Evolutionary conservation across 768 basidiomycete genomes (phyloP).

Genomic region (Daedalea quercina): DNA sequence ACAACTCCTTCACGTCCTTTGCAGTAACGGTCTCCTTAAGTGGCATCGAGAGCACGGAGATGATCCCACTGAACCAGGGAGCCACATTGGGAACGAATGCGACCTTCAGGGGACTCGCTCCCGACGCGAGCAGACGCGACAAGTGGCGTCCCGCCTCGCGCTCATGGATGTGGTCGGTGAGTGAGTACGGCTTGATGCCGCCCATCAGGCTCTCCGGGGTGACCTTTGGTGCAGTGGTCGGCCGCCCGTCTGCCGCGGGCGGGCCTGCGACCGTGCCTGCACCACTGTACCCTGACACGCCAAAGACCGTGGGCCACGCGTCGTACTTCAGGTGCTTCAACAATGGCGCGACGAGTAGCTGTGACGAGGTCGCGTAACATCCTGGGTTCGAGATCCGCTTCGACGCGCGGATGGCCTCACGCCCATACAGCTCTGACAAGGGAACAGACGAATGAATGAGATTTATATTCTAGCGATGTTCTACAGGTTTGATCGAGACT

Average conservation of each 20-base stretch:
- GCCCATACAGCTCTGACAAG: conserved; percentile 77
- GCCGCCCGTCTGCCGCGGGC: conserved; percentile 59
- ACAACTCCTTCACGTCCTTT: conserved; percentile 63
- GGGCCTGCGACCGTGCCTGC: conserved; percentile 78
- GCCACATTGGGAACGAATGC: conserved; percentile 86
- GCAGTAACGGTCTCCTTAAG: conserved; percentile 63
- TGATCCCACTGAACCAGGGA: conserved; percentile 96
- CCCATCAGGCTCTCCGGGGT: conserved; percentile 66
- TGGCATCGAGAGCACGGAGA: conserved; percentile 81
- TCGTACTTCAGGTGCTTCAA: conserved; percentile 57
- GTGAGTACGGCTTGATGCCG: conserved; percentile 75
- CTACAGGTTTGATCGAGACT: conserved; percentile 28
- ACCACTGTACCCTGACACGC: conserved; percentile 90
- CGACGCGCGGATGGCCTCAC: conserved; percentile 56
- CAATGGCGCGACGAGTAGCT: conserved; percentile 88
- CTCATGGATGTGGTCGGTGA: conserved; percentile 99
- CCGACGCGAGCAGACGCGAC: conserved; percentile 43
- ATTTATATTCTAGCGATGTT: conserved; percentile 23
- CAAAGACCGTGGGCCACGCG: conserved; percentile 80
- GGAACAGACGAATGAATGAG: conserved; percentile 26
- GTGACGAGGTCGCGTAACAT: conserved; percentile 91
- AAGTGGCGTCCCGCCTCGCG: conserved; percentile 89
- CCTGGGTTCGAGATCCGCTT: conserved; percentile 96
- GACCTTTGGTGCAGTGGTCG: conserved; percentile 77
- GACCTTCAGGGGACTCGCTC: conserved; percentile 39